Conservation (phyloP, 441 rosid species). For the Biscutella laevigata region DNA sequence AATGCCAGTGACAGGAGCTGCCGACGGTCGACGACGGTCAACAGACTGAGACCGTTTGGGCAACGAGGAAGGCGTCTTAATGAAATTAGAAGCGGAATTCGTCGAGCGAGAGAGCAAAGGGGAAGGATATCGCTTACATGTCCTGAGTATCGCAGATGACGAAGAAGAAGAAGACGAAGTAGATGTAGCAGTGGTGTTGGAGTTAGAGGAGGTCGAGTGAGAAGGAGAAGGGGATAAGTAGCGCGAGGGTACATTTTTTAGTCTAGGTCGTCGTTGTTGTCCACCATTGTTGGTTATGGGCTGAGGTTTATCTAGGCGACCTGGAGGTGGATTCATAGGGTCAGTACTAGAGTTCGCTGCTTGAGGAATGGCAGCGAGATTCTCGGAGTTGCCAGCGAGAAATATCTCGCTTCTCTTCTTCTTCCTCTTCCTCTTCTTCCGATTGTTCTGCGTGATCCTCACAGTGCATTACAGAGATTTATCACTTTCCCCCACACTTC, state of each 20-base stretch:
- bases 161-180: slow-evolving; percentile 33
- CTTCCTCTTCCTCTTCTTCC: slow-evolving; percentile 9
- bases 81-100: slow-evolving; percentile 31
- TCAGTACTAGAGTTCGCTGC: slow-evolving; percentile 31
- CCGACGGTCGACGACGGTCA: slow-evolving; percentile 40
- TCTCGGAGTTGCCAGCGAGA: slow-evolving; percentile 9
- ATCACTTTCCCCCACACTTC: slow-evolving; percentile 6
- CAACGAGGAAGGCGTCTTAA: slow-evolving; percentile 25
- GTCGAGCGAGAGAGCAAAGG: slow-evolving; percentile 38
- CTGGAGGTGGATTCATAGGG: slow-evolving; percentile 16
- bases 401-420: slow-evolving; percentile 16
- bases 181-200: slow-evolving; percentile 26
- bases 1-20: slow-evolving; percentile 22
- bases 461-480: slow-evolving; percentile 36
- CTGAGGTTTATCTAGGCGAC: slow-evolving; percentile 18
- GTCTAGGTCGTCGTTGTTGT: slow-evolving; percentile 39
- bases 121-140: slow-evolving; percentile 36
- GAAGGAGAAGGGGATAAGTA: slow-evolving; percentile 81
- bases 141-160: slow-evolving; percentile 20
- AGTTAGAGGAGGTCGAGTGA: slow-evolving; percentile 12
- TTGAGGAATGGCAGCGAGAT: slow-evolving; percentile 63
- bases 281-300: slow-evolving; percentile 18
- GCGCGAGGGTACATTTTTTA: slow-evolving; percentile 63
- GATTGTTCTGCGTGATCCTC: slow-evolving; percentile 23
- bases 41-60: slow-evolving; percentile 52